Conservation (phyloP, 371 early-diverging fungal genomes). For the Mortierella sp. region DNA sequence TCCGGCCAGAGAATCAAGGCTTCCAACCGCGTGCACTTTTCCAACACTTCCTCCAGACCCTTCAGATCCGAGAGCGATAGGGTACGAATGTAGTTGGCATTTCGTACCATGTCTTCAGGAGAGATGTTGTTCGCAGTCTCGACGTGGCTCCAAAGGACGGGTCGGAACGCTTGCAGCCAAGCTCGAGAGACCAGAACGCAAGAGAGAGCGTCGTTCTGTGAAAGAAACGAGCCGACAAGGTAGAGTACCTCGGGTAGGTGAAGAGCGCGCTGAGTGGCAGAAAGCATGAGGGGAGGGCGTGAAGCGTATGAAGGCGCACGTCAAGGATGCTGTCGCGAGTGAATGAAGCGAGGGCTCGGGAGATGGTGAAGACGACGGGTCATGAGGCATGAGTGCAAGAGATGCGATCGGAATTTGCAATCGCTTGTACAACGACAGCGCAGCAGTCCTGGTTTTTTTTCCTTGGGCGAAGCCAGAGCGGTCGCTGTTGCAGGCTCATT, state of each 20-base stretch:
- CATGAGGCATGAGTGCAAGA: too few relatives aligned
- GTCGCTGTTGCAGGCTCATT: too few relatives aligned
- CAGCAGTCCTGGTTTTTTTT: too few relatives aligned
- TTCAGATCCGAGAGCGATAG: constrained; percentile 16
- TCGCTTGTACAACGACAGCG: too few relatives aligned
- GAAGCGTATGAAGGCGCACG: background rate
- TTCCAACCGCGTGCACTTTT: constrained; percentile 19
- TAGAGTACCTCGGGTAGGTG: constrained; percentile 30
- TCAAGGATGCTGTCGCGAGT: background rate
- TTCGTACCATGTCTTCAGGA: constrained; percentile 9
- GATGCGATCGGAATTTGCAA: too few relatives aligned
- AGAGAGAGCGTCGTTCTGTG: constrained; percentile 21
- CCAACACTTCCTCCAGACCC: constrained; percentile 14
- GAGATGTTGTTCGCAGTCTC: constrained; percentile 29
- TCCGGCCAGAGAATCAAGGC: constrained; percentile 42
- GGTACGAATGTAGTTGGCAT: constrained; percentile 21
- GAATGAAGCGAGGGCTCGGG: background rate
- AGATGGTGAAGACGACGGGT: background rate
- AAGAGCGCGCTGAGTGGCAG: background rate
- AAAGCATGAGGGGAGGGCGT: background rate
- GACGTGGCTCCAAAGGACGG: constrained; percentile 31
- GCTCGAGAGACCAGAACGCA: constrained; percentile 30
- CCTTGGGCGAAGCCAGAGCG: too few relatives aligned
- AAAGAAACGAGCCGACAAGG: constrained; percentile 21
- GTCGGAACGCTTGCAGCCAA: constrained; percentile 25